A percentile compares a stretch with the other conserved stretches of the same genome.
phyloP scores from a whole-genome alignment of 257 asterid genomes.

The Jacaranda copaia region DNA sequence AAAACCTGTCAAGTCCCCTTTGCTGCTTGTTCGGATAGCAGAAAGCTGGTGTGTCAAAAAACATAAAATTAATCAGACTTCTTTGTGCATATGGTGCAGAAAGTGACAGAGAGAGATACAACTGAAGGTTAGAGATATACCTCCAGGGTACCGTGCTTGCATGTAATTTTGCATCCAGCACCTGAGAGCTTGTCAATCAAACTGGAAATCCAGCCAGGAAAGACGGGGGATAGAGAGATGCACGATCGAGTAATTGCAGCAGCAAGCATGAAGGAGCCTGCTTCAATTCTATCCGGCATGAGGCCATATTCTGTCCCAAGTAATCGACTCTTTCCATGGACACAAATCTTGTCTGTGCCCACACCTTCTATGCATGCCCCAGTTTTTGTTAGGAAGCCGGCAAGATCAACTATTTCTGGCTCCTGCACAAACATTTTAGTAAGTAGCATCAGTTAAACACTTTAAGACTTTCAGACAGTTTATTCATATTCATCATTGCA shows the following conservation, averaged over 20 bases:
- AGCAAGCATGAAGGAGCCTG: slow-evolving; percentile 55
- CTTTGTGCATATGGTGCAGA: too few species aligned
- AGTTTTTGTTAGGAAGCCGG: slow-evolving; percentile 41
- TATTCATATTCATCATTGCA: neutral
- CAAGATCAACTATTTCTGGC: slow-evolving; percentile 56
- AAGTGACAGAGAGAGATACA: too few species aligned
- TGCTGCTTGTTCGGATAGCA: slow-evolving; percentile 14
- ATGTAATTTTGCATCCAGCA: slow-evolving; percentile 48
- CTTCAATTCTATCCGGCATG: slow-evolving; percentile 56
- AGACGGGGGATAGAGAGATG: slow-evolving; percentile 48
- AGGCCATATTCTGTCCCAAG: slow-evolving; percentile 43
- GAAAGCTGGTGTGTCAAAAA: slow-evolving; percentile 38
- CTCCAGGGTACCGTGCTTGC: slow-evolving; percentile 37
- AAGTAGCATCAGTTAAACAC: neutral
- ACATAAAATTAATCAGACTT: too few species aligned
- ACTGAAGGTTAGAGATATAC: slow-evolving; percentile 13
- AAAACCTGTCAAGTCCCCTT: slow-evolving; percentile 40
- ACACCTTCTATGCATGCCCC: slow-evolving; percentile 52
- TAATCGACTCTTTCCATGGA: slow-evolving; percentile 40
- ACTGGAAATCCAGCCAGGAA: slow-evolving; percentile 26
- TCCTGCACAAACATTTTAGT: slow-evolving; percentile 37
- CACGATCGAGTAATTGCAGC: slow-evolving; percentile 55
- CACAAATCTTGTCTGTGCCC: slow-evolving; percentile 43
- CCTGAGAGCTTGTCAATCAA: slow-evolving; percentile 40
- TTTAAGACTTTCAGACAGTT: neutral